These are phyloP conservation scores for Aspergillus thermomutatus DNA, from an alignment of 2,329 filamentous ascomycete genomes.

Conservation along the genomic window DNA sequence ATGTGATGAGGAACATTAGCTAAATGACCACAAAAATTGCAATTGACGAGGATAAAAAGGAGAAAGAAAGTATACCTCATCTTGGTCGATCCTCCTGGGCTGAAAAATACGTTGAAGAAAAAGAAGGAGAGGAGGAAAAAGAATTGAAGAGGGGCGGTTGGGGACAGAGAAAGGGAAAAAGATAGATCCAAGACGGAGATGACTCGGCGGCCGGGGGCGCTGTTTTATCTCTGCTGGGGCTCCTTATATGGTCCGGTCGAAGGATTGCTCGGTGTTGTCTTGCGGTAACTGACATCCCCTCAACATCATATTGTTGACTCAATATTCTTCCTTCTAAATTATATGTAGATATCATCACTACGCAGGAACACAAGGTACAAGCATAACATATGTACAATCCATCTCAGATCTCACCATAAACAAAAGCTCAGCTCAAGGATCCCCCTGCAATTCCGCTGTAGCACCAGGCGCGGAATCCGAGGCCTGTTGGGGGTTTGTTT, in stretches of 20 bases:
- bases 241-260: too few species aligned
- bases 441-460: neutral
- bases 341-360: neutral
- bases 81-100: conserved; percentile 13
- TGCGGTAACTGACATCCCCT: neutral
- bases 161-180: conserved; percentile 5
- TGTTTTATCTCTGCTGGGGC: neutral
- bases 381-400: neutral
- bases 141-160: neutral
- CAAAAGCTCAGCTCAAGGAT: neutral
- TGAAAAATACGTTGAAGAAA: neutral
- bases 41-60: neutral
- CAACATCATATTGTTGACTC: neutral
- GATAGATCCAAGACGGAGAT: conserved; percentile 4
- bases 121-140: conserved; percentile 1
- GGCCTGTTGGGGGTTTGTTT: conserved; percentile 4
- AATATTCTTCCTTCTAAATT: neutral
- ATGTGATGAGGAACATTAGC: conserved; percentile 12
- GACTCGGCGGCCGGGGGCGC: neutral
- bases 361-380: neutral
- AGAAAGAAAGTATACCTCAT: conserved; percentile 28
- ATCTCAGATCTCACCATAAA: neutral
- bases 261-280: neutral
- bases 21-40: neutral
- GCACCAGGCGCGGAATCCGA: neutral